Conservation (phyloP, 345 rosid species). For the Erucastrum elatum region DNA sequence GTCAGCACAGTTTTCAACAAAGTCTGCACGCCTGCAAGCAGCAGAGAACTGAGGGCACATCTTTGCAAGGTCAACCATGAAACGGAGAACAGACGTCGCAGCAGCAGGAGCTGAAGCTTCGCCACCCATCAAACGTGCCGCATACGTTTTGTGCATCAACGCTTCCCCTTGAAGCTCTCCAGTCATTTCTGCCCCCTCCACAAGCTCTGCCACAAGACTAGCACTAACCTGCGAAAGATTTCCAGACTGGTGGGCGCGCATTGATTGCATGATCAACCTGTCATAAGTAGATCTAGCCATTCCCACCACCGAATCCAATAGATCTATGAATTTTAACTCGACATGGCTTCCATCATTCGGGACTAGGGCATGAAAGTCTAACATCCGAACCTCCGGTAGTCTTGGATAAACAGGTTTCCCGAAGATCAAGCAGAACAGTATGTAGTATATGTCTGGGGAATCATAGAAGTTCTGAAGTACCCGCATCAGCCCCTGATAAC, state of each 20-base stretch:
- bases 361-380: conserved; percentile 97
- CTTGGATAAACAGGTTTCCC: conserved; percentile 97
- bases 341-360: conserved; percentile 77
- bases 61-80: conserved; percentile 99
- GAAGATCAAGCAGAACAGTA: conserved; percentile 89
- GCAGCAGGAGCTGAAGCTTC: conserved; percentile 99
- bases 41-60: conserved; percentile 94
- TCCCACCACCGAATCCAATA: conserved; percentile 85
- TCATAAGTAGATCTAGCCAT: conserved; percentile 98
- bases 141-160: conserved; percentile 99
- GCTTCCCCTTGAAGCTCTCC: conserved; percentile 99
- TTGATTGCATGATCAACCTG: conserved; percentile 76
- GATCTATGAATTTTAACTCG: conserved; percentile 90
- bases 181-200: conserved; percentile 87
- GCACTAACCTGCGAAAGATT: conserved; percentile 86
- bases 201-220: conserved; percentile 90
- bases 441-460: conserved; percentile 97
- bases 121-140: conserved; percentile 98
- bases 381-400: conserved; percentile 97
- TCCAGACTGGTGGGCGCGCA: conserved; percentile 91
- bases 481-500: conserved; percentile 85
- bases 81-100: conserved; percentile 91
- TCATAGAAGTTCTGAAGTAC: conserved; percentile 95
- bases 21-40: conserved; percentile 88
- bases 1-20: conserved; percentile 88